phyloP scores from a whole-genome alignment of 23 red algal genomes.

The Chondrus crispus region DNA sequence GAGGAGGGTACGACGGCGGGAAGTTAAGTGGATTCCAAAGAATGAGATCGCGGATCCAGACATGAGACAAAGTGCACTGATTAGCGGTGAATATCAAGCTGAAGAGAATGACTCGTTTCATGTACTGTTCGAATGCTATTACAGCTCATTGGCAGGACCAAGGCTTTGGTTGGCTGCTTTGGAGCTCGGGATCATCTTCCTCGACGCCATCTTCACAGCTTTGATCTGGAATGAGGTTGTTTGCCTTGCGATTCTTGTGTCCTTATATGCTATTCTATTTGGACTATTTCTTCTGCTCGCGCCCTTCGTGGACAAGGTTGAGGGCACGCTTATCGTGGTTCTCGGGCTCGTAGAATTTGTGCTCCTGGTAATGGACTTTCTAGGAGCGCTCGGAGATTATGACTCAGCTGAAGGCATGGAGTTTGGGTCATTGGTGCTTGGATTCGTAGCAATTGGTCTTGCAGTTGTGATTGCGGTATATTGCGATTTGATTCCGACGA shows the following conservation, averaged over 20 bases:
- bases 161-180: conserved; percentile 56
- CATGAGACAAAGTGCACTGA: background rate
- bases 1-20: conserved; percentile 4
- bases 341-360: conserved; percentile 53
- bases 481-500: conserved; percentile 57
- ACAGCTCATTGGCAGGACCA: conserved; percentile 45
- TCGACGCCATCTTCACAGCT: conserved; percentile 48
- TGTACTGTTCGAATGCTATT: conserved; percentile 65
- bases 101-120: conserved; percentile 44
- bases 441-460: conserved; percentile 46
- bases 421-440: conserved; percentile 34
- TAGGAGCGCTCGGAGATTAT: conserved; percentile 33
- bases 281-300: conserved; percentile 35
- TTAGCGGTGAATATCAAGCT: conserved; percentile 46
- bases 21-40: conserved; percentile 58
- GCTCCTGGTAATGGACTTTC: conserved; percentile 55
- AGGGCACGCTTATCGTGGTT: conserved; percentile 50
- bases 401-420: conserved; percentile 49
- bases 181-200: conserved; percentile 38
- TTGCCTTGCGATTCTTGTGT: conserved; percentile 15
- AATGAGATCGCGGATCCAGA: conserved; percentile 47
- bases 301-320: conserved; percentile 59
- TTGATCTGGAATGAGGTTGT: conserved; percentile 60
- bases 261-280: conserved; percentile 27
- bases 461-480: conserved; percentile 52